phyloP scores from a whole-genome alignment of 1,139 yeast species.

The Lodderomyces theae region DNA sequence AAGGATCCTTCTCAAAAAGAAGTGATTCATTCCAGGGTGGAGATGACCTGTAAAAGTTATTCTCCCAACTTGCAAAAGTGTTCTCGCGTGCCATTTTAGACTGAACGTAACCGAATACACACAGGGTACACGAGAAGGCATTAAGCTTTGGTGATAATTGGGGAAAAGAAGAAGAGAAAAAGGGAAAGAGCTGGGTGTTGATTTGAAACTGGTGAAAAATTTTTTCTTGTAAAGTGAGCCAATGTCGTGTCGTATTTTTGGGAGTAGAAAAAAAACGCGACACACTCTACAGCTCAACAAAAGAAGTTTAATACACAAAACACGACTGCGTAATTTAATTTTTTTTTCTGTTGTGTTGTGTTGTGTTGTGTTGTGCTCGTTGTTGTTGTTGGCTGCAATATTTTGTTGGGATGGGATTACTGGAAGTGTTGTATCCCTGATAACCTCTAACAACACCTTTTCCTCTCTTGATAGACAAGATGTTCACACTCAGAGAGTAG shows the following conservation, averaged over 20 bases:
- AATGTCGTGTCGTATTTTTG: too few species aligned
- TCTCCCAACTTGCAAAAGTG: constrained; percentile 47
- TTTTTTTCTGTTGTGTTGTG: too few species aligned
- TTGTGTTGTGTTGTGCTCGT: too few species aligned
- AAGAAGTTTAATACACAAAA: too few species aligned
- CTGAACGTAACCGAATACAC: constrained; percentile 53
- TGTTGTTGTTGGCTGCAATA: constrained; percentile 2
- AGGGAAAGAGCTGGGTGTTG: background rate
- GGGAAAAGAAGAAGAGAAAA: background rate
- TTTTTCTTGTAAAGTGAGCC: background rate
- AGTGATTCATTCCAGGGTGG: constrained; percentile 42
- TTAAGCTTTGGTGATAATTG: constrained; percentile 34
- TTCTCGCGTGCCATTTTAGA: constrained; percentile 49
- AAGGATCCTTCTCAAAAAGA: constrained; percentile 5
- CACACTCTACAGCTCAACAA: too few species aligned
- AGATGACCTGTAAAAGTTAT: constrained; percentile 35
- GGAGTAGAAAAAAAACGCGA: too few species aligned
- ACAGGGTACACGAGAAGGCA: constrained; percentile 54
- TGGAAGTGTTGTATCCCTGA: too few species aligned
- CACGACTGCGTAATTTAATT: too few species aligned
- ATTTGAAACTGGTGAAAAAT: background rate
- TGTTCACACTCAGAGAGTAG: too few species aligned
- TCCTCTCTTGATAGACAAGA: too few species aligned
- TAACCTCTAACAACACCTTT: too few species aligned
- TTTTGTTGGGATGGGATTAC: background rate